Percentiles rank a stretch among this genome's conserved stretches.
Evolutionary conservation across 2,329 filamentous ascomycete genomes (phyloP).

Genomic region (Diaporthe citriasiana): DNA sequence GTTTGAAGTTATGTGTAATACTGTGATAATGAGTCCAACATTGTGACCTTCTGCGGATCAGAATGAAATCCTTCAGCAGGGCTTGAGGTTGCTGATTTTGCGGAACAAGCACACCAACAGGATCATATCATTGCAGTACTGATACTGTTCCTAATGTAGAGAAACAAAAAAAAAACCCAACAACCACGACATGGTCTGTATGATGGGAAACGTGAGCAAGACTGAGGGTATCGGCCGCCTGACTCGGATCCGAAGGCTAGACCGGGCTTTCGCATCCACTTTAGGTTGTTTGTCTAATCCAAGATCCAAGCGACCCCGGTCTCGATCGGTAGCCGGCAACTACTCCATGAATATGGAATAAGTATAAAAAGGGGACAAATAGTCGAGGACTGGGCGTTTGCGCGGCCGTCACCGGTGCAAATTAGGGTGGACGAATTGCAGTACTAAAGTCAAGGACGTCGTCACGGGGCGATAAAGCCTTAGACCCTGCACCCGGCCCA

Average conservation of each 20-base stretch:
- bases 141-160: background rate
- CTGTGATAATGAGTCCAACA: background rate
- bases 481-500: constrained; percentile 18
- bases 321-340: constrained; percentile 35
- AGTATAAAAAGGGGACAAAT: background rate
- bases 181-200: too few relatives aligned
- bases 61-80: background rate
- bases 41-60: constrained; percentile 7
- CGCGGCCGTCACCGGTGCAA: background rate
- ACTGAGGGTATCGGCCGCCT: background rate
- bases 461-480: background rate
- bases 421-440: background rate
- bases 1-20: constrained; percentile 4
- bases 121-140: background rate
- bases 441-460: constrained; percentile 7
- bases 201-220: background rate
- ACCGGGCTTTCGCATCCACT: constrained; percentile 7
- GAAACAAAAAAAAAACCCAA: background rate
- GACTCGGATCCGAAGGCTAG: constrained; percentile 29
- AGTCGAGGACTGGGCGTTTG: background rate
- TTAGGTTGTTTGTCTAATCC: constrained; percentile 22
- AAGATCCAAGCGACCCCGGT: constrained; percentile 23
- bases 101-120: background rate
- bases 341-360: constrained; percentile 12
- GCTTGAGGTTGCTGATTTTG: background rate